phyloP scores from a whole-genome alignment of 441 rosid species.

The Aquilaria agallochum region DNA sequence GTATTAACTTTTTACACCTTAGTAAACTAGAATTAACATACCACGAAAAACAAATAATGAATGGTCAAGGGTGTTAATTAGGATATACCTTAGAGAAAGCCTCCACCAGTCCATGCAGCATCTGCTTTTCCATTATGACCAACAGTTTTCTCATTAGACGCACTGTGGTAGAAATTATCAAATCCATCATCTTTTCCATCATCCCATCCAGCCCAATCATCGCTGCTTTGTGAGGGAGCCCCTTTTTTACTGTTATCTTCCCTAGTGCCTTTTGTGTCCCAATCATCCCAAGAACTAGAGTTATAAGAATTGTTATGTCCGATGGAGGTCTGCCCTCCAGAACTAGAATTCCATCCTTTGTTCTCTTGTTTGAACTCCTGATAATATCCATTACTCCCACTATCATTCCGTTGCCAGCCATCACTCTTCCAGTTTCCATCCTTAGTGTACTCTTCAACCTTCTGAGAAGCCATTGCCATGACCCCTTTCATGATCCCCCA shows the following conservation, averaged over 20 bases:
- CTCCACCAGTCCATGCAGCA: conserved; percentile 78
- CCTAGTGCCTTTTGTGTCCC: conserved; percentile 57
- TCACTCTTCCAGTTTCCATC: conserved; percentile 46
- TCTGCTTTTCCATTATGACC: conserved; percentile 64
- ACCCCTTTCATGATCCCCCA: conserved; percentile 96
- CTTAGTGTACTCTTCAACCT: conserved; percentile 78
- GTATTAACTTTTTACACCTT: too few species aligned
- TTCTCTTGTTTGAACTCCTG: conserved; percentile 49
- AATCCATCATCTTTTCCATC: conserved; percentile 54
- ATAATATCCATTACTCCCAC: conserved; percentile 51
- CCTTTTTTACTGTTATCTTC: conserved; percentile 40
- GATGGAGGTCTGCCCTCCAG: conserved; percentile 47
- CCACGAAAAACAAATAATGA: background rate
- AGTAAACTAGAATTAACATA: too few species aligned
- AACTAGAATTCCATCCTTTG: conserved; percentile 45
- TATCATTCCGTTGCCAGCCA: conserved; percentile 50
- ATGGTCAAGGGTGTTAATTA: background rate
- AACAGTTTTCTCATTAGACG: conserved; percentile 38
- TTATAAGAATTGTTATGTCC: conserved; percentile 28
- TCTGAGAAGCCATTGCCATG: conserved; percentile 78
- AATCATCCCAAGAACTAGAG: conserved; percentile 80
- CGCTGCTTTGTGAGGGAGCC: conserved; percentile 37
- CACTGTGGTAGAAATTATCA: conserved; percentile 47
- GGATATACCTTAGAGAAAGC: conserved; percentile 47
- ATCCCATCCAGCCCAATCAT: conserved; percentile 88